phyloP scores from a whole-genome alignment of 768 basidiomycete genomes.

The Boletus subcaerulescens region DNA sequence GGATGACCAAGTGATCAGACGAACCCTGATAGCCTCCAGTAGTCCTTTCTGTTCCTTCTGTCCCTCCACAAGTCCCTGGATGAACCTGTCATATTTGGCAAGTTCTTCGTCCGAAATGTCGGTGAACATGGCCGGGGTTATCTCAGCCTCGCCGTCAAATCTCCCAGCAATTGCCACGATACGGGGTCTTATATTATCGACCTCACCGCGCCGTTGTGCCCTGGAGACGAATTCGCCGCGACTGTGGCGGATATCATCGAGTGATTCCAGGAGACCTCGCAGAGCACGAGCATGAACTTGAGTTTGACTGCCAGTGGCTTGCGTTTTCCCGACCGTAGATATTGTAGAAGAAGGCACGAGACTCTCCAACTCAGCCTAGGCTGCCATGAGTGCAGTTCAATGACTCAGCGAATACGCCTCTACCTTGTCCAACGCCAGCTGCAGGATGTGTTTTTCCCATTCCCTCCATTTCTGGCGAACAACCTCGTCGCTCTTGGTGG shows the following conservation, averaged over 20 bases:
- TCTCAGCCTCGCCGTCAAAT: conserved; percentile 64
- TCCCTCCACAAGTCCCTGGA: conserved; percentile 54
- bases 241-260: conserved; percentile 67
- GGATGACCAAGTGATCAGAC: conserved; percentile 9
- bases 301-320: conserved; percentile 46
- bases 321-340: conserved; percentile 28
- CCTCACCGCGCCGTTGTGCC: conserved; percentile 56
- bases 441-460: conserved; percentile 71
- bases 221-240: conserved; percentile 63
- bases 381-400: conserved; percentile 1
- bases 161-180: conserved; percentile 65
- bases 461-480: conserved; percentile 86
- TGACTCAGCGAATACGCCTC: background rate
- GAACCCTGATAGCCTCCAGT: conserved; percentile 66
- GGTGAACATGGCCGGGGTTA: conserved; percentile 86
- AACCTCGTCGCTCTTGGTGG: conserved; percentile 68
- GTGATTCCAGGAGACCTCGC: conserved; percentile 70
- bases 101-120: conserved; percentile 76
- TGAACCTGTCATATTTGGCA: conserved; percentile 74
- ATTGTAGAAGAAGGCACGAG: conserved; percentile 67
- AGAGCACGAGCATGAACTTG: conserved; percentile 66
- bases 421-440: conserved; percentile 69
- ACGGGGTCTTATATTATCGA: conserved; percentile 70
- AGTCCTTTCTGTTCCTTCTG: conserved; percentile 62
- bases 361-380: conserved; percentile 61